Percentiles rank a stretch among this genome's conserved stretches.
Conservation (phyloP, 768 basidiomycete species). For the Tylopilus rubrobrunneus region DNA sequence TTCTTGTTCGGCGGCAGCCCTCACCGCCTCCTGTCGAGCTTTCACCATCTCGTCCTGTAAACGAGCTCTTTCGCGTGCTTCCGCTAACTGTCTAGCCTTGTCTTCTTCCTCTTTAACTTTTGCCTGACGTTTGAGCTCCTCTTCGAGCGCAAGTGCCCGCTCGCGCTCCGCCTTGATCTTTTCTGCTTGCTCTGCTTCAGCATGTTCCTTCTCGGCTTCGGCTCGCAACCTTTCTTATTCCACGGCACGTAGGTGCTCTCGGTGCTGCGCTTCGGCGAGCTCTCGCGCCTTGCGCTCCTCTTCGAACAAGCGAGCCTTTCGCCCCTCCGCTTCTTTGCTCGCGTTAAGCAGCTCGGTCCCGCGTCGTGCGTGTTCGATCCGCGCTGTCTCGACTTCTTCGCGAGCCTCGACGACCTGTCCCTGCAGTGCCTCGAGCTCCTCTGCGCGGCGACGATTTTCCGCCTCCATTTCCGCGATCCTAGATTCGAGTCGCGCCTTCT, state of each 20-base stretch:
- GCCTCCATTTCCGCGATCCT: constrained; percentile 26
- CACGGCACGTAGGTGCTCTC: constrained; percentile 27
- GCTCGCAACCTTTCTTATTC: constrained; percentile 25
- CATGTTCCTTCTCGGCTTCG: constrained; percentile 22
- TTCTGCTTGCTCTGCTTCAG: constrained; percentile 23
- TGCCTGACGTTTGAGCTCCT: constrained; percentile 26
- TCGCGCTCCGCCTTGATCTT: constrained; percentile 27
- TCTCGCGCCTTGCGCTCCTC: constrained; percentile 29
- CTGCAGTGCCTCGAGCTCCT: constrained; percentile 24
- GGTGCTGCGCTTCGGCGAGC: constrained; percentile 27
- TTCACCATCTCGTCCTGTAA: constrained; percentile 28
- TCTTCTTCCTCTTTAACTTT: constrained; percentile 27
- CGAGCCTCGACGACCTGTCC: constrained; percentile 27
- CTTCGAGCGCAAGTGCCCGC: constrained; percentile 28
- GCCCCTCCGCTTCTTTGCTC: constrained; percentile 27
- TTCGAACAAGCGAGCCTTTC: constrained; percentile 26
- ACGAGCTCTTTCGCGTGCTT: constrained; percentile 29
- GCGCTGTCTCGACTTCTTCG: constrained; percentile 27
- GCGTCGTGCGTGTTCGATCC: constrained; percentile 25
- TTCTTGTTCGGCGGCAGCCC: constrained; percentile 22
- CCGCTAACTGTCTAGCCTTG: constrained; percentile 13
- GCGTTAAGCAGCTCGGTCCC: constrained; percentile 25
- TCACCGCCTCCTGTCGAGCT: constrained; percentile 25
- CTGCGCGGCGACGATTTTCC: constrained; percentile 15
- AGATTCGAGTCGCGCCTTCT: constrained; percentile 34